Base-by-base conservation (phyloP, 495 filamentous ascomycete genomes). In the Astrothelium macrocarpum region DNA sequence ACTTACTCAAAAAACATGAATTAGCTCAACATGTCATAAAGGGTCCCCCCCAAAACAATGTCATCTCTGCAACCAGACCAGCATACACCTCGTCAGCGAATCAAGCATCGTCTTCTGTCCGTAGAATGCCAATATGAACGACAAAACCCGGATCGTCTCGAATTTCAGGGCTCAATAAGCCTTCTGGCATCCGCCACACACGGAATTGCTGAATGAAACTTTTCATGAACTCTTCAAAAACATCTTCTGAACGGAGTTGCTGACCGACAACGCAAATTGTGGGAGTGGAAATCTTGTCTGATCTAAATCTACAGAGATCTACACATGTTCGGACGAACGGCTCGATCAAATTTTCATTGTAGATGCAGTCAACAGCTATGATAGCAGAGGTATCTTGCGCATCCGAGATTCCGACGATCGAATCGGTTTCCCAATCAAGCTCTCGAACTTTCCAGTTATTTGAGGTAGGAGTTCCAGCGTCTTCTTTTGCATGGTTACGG, bases 311-410 rank as follows among this genome's bases (percentile, higher is more conserved):
- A 75, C 92, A 95, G 29, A 84, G 78, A 63, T 93, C 88, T n/a
- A 80, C 83, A 75, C 91, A 97, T 0, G 90, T 88, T 59, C 85
- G 78, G n/a, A 96, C 88, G 23, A 97, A 83, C 1, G 91, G 90
- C 36, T 83, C 77, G 18, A 97, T 84, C 2, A 98, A 81, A 11
- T 73, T 66, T 29, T 77, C 72, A 66, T 78, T 78, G 71, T 71
- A 78, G 65, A 78, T 71, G 69, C 74, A 77, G 60, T 78, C 76
- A 60, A 75, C 75, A 9, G 72, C 74, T 59, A 78, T 60, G 59
- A 76, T 79, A 1, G 81, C 76, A 29, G 49, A 56, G 65, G 90
- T 87, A 62, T 67, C 28, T 73, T 79, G 42, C 76, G 77, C 59
- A 70, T 67, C 56, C 2, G 26, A 3, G 5, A 68, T 31, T 16